A percentile compares a stretch with the other conserved stretches of the same genome.
Conservation (phyloP, 345 rosid species). For the Rhodamnia rubescens region DNA sequence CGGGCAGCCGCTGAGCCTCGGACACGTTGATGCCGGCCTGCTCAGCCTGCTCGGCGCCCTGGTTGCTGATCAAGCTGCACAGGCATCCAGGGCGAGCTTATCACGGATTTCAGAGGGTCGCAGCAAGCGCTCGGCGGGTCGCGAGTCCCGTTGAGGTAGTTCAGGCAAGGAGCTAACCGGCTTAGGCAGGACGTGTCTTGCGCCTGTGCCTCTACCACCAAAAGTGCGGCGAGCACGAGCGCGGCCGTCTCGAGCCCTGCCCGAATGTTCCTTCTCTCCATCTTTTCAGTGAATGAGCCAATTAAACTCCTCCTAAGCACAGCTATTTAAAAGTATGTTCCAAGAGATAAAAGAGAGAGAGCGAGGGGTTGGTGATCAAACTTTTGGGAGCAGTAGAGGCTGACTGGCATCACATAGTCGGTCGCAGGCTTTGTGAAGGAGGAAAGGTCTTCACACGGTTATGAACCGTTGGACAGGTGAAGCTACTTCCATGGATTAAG, state of each 20-base stretch:
- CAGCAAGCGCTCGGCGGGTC: slow-evolving; percentile 55
- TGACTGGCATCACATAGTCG: neutral
- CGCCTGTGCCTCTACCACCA: neutral
- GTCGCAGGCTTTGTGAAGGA: neutral
- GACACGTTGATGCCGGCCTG: slow-evolving; percentile 45
- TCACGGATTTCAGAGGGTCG: slow-evolving; percentile 46
- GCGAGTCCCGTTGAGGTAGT: slow-evolving; percentile 37
- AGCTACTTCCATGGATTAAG: slow-evolving; percentile 4
- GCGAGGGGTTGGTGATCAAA: neutral
- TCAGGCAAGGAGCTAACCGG: slow-evolving; percentile 50
- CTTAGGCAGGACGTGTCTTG: slow-evolving; percentile 33
- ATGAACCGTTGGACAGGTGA: slow-evolving; percentile 15
- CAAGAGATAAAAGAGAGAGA: neutral
- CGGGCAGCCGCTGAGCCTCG: slow-evolving; percentile 62
- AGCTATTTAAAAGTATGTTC: neutral
- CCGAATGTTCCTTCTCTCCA: neutral
- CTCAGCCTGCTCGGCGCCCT: slow-evolving; percentile 39
- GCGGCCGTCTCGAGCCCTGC: neutral
- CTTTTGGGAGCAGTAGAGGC: neutral
- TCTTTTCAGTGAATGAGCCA: neutral
- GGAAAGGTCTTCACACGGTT: neutral
- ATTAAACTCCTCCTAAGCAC: neutral
- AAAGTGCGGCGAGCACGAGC: neutral
- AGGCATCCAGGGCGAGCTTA: slow-evolving; percentile 45
- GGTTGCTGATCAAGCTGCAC: slow-evolving; percentile 51